These are phyloP conservation scores for Vanrija sp. DNA, from an alignment of 1,284 basidiomycete species.

Conservation along the genomic window DNA sequence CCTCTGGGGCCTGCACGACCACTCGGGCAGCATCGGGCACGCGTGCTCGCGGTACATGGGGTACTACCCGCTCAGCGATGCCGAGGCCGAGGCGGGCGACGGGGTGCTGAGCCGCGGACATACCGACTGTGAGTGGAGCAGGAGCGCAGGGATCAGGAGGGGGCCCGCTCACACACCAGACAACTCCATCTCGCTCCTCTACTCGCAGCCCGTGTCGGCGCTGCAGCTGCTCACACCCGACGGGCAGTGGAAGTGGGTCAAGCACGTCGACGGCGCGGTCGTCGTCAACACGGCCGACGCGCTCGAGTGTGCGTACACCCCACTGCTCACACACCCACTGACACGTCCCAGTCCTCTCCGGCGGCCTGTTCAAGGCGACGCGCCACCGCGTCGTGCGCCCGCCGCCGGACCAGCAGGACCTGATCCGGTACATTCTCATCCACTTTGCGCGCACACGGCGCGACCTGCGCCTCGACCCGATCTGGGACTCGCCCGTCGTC, in stretches of 20 bases:
- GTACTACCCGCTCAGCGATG: slow-evolving; percentile 41
- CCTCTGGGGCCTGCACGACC: slow-evolving; percentile 43
- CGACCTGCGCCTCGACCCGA: slow-evolving; percentile 15
- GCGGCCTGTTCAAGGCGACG: slow-evolving; percentile 36
- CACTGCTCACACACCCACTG: background rate
- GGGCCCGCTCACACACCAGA: too few species aligned
- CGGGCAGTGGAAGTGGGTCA: slow-evolving; percentile 45
- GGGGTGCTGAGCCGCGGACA: slow-evolving; percentile 48
- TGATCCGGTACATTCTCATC: slow-evolving; percentile 16
- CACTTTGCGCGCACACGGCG: slow-evolving; percentile 19
- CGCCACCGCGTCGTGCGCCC: slow-evolving; percentile 21
- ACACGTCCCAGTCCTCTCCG: slow-evolving; percentile 13
- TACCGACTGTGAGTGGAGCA: slow-evolving; percentile 34
- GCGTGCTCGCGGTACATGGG: slow-evolving; percentile 45
- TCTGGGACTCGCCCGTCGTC: slow-evolving; percentile 22
- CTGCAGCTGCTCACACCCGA: slow-evolving; percentile 47
- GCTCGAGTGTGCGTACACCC: slow-evolving; percentile 8
- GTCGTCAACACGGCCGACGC: slow-evolving; percentile 19
- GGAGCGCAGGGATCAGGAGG: background rate
- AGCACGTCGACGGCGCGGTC: slow-evolving; percentile 27
- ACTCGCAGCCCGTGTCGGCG: slow-evolving; percentile 47
- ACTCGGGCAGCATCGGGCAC: slow-evolving; percentile 38
- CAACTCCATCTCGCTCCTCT: slow-evolving; percentile 41
- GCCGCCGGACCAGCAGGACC: slow-evolving; percentile 13
- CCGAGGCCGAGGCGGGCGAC: slow-evolving; percentile 38